Evolutionary conservation across 345 rosid species (phyloP).

Genomic region (Stellera chamaejasme): DNA sequence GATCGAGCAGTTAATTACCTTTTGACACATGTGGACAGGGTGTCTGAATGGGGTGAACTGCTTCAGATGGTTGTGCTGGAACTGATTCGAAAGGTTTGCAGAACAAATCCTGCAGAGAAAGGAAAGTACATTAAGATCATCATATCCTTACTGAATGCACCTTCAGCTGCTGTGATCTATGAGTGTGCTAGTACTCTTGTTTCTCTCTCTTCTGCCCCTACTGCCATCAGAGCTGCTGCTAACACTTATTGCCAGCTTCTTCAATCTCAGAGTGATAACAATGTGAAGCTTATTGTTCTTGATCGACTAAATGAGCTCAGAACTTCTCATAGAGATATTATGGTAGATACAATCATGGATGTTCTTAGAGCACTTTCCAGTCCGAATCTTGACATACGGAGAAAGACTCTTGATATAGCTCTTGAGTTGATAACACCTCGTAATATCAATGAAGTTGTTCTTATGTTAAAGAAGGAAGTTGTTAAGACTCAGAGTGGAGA

Average conservation of each 20-base stretch:
- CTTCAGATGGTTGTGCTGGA: constrained; percentile 64
- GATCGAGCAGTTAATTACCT: constrained; percentile 49
- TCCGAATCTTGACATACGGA: constrained; percentile 65
- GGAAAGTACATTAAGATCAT: constrained; percentile 61
- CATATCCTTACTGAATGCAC: constrained; percentile 49
- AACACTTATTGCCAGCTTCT: constrained; percentile 71
- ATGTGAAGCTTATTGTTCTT: constrained; percentile 73
- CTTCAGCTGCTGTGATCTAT: constrained; percentile 50
- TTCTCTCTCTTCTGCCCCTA: constrained; percentile 75
- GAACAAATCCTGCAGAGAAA: constrained; percentile 48
- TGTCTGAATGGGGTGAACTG: constrained; percentile 56
- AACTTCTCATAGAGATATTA: constrained; percentile 54
- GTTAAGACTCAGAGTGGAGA: constrained; percentile 73
- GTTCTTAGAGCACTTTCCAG: constrained; percentile 74
- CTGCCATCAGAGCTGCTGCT: constrained; percentile 67
- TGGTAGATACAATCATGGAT: constrained; percentile 77
- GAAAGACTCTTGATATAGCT: constrained; percentile 67
- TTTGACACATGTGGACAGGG: constrained; percentile 43
- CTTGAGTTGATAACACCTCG: constrained; percentile 65
- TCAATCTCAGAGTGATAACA: constrained; percentile 75
- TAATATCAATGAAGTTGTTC: constrained; percentile 62
- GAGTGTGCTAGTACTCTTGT: constrained; percentile 68
- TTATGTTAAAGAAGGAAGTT: constrained; percentile 71
- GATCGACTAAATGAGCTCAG: constrained; percentile 64
- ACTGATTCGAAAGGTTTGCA: constrained; percentile 55